Conservation (phyloP, 768 basidiomycete species). For the Lactarius psammicola region DNA sequence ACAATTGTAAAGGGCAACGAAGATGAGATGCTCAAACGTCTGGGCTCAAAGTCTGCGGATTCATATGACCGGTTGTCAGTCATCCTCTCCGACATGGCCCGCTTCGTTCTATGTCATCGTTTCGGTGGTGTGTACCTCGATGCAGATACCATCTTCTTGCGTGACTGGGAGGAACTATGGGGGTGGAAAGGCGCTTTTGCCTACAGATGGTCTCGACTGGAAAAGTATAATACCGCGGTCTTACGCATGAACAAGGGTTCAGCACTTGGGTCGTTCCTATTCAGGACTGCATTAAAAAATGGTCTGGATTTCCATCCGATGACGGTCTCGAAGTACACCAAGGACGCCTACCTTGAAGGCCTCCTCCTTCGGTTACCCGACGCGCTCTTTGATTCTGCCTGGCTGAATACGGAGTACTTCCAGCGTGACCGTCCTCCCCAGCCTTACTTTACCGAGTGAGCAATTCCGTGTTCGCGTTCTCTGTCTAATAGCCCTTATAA, state of each 20-base stretch:
- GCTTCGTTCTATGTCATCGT: slow-evolving; percentile 95
- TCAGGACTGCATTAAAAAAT: slow-evolving; percentile 93
- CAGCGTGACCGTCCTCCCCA: slow-evolving; percentile 92
- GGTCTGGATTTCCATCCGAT: slow-evolving; percentile 96
- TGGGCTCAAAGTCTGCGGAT: slow-evolving; percentile 83
- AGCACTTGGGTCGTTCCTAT: slow-evolving; percentile 88
- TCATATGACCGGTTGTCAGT: slow-evolving; percentile 92
- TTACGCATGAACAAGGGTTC: slow-evolving; percentile 91
- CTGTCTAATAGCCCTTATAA: slow-evolving; percentile 13
- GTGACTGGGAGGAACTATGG: slow-evolving; percentile 99
- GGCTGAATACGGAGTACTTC: slow-evolving; percentile 91
- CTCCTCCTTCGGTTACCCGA: slow-evolving; percentile 88
- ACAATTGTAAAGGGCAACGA: slow-evolving; percentile 32
- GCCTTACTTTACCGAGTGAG: slow-evolving; percentile 86
- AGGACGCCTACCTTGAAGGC: slow-evolving; percentile 82
- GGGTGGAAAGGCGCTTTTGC: slow-evolving; percentile 96
- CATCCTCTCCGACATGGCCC: slow-evolving; percentile 94
- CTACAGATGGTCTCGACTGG: slow-evolving; percentile 90
- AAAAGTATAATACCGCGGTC: slow-evolving; percentile 96
- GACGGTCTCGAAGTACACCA: slow-evolving; percentile 87
- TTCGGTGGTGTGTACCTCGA: slow-evolving; percentile 97
- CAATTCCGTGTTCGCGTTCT: slow-evolving; percentile 17
- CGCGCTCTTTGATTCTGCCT: slow-evolving; percentile 94
- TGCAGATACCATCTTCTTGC: slow-evolving; percentile 91
- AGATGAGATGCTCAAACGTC: slow-evolving; percentile 68